Percentiles rank a stretch among this genome's conserved stretches.
Conservation (phyloP, 2,329 filamentous ascomycete species). For the Cladophialophora exuberans region DNA sequence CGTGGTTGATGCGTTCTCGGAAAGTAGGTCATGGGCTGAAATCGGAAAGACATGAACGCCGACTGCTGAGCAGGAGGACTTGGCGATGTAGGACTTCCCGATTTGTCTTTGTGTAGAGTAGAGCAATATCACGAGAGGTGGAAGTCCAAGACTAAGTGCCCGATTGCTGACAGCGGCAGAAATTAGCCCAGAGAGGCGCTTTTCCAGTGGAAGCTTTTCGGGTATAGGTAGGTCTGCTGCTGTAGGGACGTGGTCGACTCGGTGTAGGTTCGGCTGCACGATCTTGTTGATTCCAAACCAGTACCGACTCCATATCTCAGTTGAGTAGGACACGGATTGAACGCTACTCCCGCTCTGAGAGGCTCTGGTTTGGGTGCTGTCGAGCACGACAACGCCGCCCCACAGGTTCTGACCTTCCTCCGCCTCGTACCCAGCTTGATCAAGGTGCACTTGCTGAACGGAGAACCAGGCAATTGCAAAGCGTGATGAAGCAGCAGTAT, state of each 20-base stretch:
- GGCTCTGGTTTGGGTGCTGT: constrained; percentile 84
- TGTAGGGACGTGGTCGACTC: constrained; percentile 39
- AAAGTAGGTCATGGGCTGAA: constrained; percentile 90
- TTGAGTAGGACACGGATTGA: constrained; percentile 74
- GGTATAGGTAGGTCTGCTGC: constrained; percentile 38
- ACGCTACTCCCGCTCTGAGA: constrained; percentile 88
- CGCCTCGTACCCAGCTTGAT: constrained; percentile 51
- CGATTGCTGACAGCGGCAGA: constrained; percentile 85
- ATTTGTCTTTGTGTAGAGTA: constrained; percentile 92
- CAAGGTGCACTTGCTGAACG: constrained; percentile 50
- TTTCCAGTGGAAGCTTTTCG: constrained; percentile 64
- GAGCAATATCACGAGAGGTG: constrained; percentile 83
- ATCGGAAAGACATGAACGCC: constrained; percentile 88
- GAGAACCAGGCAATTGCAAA: constrained; percentile 76
- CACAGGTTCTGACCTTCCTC: constrained; percentile 66
- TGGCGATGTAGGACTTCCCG: constrained; percentile 81
- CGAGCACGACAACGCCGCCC: constrained; percentile 84
- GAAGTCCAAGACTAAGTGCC: constrained; percentile 83
- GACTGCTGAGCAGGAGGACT: constrained; percentile 79
- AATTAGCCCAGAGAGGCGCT: constrained; percentile 80
- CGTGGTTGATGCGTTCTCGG: constrained; percentile 72
- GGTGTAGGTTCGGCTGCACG: constrained; percentile 50
- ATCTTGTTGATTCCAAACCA: constrained; percentile 78
- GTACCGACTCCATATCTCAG: constrained; percentile 81
- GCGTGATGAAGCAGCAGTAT: constrained; percentile 14